Base-by-base conservation (phyloP, 169 alveolate species). In the Cytauxzoon felis region DNA sequence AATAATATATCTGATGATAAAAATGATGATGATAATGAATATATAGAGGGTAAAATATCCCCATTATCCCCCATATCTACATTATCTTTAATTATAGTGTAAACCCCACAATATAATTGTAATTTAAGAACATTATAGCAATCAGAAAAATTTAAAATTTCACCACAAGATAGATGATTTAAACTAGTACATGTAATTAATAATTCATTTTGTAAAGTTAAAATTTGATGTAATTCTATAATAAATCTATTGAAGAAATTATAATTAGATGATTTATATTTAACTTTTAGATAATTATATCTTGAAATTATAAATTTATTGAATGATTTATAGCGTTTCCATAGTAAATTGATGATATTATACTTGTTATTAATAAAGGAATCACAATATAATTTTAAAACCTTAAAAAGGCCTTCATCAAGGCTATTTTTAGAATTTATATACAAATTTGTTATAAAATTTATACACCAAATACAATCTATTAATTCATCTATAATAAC, bases 401-500 rank as follows among this genome's bases (percentile, higher is more conserved):
- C 13, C 13, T 13, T 13, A 13, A n/a, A n/a, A 13, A 38, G 19
- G 45, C 13, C 45, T n/a, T 38, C 45, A 13, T 38, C 13, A 13
- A n/a, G n/a, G n/a, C n/a, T n/a, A n/a, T n/a, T n/a, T n/a, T n/a
- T n/a, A n/a, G n/a, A n/a, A n/a, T n/a, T 38, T 38, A 38, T 38
- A n/a, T 38, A 38, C 45, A 38, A 38, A 38, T 38, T 38, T n/a
- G 19, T n/a, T 13, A 38, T 4, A 21, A 24, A 52, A 1, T 49
- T 49, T 1, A 66, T 5, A 27, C 65, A 53, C 78, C 78, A 66
- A 41, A 66, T 0, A 1, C 70, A 47, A 8, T 58, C 27, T 19
- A 33, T 5, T 11, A 66, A 2, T 68, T 66, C 78, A 52, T 54
- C 78, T 38, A 66, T 33, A 16, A 66, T 56, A 23, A 61, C 50